Conservation (phyloP, 768 basidiomycete species). For the Russula emetica region DNA sequence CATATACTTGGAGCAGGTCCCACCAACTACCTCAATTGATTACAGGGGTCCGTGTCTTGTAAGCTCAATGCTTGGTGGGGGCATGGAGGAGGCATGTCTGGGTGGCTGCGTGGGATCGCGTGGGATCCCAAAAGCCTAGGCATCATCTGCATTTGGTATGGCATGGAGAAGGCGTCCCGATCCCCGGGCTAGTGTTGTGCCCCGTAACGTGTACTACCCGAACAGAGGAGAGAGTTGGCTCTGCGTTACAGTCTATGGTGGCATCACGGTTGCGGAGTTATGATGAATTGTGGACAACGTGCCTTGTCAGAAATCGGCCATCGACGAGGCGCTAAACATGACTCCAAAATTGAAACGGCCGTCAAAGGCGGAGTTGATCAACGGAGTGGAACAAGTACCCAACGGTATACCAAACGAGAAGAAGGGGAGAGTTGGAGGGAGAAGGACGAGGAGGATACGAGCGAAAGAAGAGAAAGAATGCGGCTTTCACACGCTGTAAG, state of each 20-base stretch:
- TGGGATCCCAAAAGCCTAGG: neutral
- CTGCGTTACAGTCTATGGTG: neutral
- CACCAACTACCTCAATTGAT: neutral
- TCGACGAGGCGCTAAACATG: neutral
- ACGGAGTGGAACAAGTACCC: neutral
- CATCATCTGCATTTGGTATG: neutral
- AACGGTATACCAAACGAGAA: neutral
- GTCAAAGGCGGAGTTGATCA: neutral
- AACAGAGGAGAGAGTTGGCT: neutral
- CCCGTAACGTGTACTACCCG: neutral
- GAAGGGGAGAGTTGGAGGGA: neutral
- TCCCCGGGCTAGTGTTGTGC: neutral
- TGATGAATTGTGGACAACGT: neutral
- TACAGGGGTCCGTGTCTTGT: neutral
- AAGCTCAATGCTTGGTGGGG: neutral
- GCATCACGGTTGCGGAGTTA: neutral
- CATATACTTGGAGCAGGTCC: neutral
- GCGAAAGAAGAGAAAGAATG: neutral
- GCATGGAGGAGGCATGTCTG: conserved; percentile 1
- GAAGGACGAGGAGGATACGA: neutral
- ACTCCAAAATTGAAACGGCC: neutral
- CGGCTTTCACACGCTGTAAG: no score
- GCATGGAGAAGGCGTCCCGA: conserved; percentile 12
- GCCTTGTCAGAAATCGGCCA: neutral
- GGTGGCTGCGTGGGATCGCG: neutral